Conservation (phyloP, 23 red algal species). For the Gracilaria domingensis region DNA sequence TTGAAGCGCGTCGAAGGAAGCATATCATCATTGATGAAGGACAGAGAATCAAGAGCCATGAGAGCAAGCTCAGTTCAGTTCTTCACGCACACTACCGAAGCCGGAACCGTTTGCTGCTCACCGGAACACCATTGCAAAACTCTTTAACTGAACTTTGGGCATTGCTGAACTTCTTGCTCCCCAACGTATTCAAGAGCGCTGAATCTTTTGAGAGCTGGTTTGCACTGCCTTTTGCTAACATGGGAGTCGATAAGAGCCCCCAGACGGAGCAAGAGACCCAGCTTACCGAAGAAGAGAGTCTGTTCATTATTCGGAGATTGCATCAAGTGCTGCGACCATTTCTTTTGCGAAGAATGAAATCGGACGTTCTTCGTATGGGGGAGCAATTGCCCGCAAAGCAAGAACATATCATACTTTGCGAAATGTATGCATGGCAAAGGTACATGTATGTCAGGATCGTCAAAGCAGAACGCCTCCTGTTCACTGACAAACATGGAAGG, state of each 20-base stretch:
- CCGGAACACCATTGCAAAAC: conserved; percentile 98
- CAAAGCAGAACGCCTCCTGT: conserved; percentile 84
- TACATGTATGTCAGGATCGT: conserved; percentile 84
- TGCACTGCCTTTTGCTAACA: conserved; percentile 87
- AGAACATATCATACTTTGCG: conserved; percentile 93
- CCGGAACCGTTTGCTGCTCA: conserved; percentile 91
- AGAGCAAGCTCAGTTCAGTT: conserved; percentile 81
- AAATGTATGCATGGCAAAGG: conserved; percentile 99
- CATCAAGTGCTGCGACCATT: conserved; percentile 98
- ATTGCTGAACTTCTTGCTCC: conserved; percentile 96
- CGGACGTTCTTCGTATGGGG: conserved; percentile 92
- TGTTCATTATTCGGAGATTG: conserved; percentile 93
- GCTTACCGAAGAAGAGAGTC: conserved; percentile 95
- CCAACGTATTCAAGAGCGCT: conserved; percentile 89
- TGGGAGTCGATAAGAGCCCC: conserved; percentile 67
- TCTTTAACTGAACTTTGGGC: conserved; percentile 98
- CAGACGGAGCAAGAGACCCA: conserved; percentile 78
- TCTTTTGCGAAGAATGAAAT: conserved; percentile 91
- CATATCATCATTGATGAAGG: conserved; percentile 99
- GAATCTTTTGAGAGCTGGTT: conserved; percentile 99
- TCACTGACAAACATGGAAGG: conserved; percentile 87
- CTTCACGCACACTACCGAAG: conserved; percentile 84
- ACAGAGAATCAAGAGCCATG: conserved; percentile 97
- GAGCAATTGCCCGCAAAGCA: conserved; percentile 94
- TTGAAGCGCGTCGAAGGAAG: conserved; percentile 87